phyloP scores from a whole-genome alignment of 75 land plant genomes.

The Pinus tabuliformis region DNA sequence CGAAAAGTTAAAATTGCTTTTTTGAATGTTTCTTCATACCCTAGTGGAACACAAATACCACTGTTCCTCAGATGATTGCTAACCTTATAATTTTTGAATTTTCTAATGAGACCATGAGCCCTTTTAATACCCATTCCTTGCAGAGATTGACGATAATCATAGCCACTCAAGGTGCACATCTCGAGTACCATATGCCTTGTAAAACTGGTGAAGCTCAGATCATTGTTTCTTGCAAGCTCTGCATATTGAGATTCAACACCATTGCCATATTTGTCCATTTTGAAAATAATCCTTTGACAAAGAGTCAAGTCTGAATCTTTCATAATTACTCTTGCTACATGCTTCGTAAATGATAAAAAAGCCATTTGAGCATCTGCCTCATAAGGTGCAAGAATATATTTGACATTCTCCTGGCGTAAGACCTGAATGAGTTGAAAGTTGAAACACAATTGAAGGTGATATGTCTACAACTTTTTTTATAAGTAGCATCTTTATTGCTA shows the following conservation, averaged over 20 bases:
- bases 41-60: constrained; percentile 55
- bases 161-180: constrained; percentile 98
- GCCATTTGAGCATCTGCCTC: constrained; percentile 99
- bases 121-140: constrained; percentile 94
- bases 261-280: constrained; percentile 97
- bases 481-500: no score
- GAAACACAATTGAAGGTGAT: no score
- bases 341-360: constrained; percentile 66
- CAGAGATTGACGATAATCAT: constrained; percentile 89
- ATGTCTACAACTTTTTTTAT: no score
- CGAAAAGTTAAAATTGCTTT: constrained; percentile 85
- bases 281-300: constrained; percentile 62
- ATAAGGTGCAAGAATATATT: constrained; percentile 91
- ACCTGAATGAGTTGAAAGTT: no score
- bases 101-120: constrained; percentile 79
- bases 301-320: constrained; percentile 87
- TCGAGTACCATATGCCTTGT: constrained; percentile 89
- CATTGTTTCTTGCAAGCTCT: constrained; percentile 65
- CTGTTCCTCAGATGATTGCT: constrained; percentile 78
- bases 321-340: constrained; percentile 80
- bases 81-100: constrained; percentile 82
- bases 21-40: constrained; percentile 76
- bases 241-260: constrained; percentile 73
- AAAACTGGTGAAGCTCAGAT: constrained; percentile 71
- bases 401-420: constrained; percentile 73